A percentile compares a stretch with the other conserved stretches of the same genome.
phyloP scores from a whole-genome alignment of 2,329 filamentous ascomycete species.

The Penicillium sp. region DNA sequence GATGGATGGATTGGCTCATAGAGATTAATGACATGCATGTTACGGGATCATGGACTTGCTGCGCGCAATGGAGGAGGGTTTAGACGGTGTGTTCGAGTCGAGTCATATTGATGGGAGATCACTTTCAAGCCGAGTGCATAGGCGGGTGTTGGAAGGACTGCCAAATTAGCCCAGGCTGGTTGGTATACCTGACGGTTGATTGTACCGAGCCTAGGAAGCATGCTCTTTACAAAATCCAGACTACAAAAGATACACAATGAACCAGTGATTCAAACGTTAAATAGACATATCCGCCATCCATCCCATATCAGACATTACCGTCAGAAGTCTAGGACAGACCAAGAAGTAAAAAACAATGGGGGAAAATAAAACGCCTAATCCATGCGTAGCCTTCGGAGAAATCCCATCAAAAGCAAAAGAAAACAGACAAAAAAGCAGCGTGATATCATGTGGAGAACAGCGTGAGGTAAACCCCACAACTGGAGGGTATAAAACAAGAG shows the following conservation, averaged over 20 bases:
- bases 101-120: neutral
- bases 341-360: slow-evolving; percentile 17
- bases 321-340: slow-evolving; percentile 22
- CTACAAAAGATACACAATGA: slow-evolving; percentile 18
- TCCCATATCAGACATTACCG: slow-evolving; percentile 28
- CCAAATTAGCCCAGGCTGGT: neutral
- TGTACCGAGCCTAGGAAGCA: neutral
- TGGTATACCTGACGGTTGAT: neutral
- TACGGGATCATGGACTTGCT: slow-evolving; percentile 3
- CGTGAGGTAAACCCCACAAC: slow-evolving; percentile 22
- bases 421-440: slow-evolving; percentile 27
- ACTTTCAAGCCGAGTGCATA: neutral
- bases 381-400: slow-evolving; percentile 42
- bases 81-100: neutral
- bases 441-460: slow-evolving; percentile 37
- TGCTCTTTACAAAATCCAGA: neutral
- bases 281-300: slow-evolving; percentile 34
- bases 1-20: slow-evolving; percentile 3
- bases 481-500: slow-evolving; percentile 35
- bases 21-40: slow-evolving; percentile 22
- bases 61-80: neutral
- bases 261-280: slow-evolving; percentile 29
- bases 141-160: neutral
- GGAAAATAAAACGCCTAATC: slow-evolving; percentile 38
- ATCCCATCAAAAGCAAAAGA: slow-evolving; percentile 38